These are phyloP conservation scores for Selenicereus undatus DNA, from an alignment of 148 eudicot genomes.

Conservation along the genomic window DNA sequence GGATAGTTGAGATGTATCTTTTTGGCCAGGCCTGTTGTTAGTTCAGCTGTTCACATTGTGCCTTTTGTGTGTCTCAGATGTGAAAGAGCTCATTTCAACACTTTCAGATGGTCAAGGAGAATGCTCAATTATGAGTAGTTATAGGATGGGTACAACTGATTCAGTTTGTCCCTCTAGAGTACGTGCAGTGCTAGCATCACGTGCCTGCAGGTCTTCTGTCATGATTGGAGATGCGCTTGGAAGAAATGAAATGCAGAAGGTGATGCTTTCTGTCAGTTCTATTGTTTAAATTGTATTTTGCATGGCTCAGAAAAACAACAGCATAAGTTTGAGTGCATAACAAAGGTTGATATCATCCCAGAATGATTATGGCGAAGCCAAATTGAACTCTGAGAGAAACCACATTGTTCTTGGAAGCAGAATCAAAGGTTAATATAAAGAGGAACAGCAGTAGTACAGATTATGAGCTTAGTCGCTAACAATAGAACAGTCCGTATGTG, in stretches of 20 bases:
- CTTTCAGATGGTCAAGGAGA: conserved; percentile 90
- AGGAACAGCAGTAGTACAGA: background rate
- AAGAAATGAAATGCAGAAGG: conserved; percentile 94
- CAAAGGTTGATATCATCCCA: background rate
- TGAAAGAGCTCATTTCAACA: conserved; percentile 87
- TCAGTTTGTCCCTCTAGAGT: conserved; percentile 93
- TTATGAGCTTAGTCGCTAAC: too few relatives aligned
- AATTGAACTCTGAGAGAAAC: background rate
- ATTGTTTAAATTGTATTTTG: background rate
- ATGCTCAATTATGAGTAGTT: conserved; percentile 63
- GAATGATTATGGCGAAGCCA: background rate
- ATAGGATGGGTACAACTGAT: conserved; percentile 72
- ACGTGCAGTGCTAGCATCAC: conserved; percentile 95
- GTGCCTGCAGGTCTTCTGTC: conserved; percentile 95
- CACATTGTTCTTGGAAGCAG: background rate
- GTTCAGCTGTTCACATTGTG: conserved; percentile 1
- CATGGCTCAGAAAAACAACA: background rate
- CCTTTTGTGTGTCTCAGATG: conserved; percentile 46
- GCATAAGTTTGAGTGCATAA: background rate
- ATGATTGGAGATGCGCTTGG: conserved; percentile 94
- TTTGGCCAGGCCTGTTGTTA: background rate
- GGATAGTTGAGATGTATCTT: background rate
- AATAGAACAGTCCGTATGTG: too few relatives aligned
- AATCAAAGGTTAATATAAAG: background rate
- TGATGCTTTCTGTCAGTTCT: conserved; percentile 20